Base-by-base conservation (phyloP, 768 basidiomycete genomes). In the Hypsizygus marmoreus region DNA sequence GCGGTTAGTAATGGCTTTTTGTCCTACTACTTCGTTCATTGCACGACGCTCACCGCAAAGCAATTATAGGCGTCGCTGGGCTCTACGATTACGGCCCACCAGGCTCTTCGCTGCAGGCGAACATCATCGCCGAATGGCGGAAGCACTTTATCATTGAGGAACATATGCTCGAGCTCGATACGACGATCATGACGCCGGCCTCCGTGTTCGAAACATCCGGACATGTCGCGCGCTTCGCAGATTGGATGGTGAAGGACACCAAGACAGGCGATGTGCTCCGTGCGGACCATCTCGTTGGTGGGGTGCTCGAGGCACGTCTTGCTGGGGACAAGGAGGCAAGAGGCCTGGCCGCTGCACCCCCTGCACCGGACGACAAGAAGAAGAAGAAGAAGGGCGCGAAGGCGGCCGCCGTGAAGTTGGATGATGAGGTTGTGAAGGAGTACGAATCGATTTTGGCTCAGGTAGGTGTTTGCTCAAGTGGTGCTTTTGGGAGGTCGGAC, bases 141-240 rank as follows among this genome's bases (percentile, higher is more conserved):
- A 88, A 88, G 63, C 97, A 98, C 71, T 98, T 98, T 62, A 98
- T 99, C 74, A 78, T 98, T 61, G 91, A 98, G 59, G 95, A 99
- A 60, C 82, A 90, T 70, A 99, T 98, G 97, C 84, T 95, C 57
- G 95, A 98, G 68, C 82, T 98, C 54, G 95, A 98, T 61, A 97
- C 95, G 19, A 97, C 97, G 29, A 86, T 97, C 70, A 97, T 98
- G 86, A 98, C 95, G 0, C 88, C 95, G 12, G 81, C 90, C 2
- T 74, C 93, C 10, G 95, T 98, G 8, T 95, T 98, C 62, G 95
- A 97, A 67, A 85, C 95, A 0, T 97, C 94, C 25, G 95, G 97
- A 22, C 97, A 98, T 70, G 95, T 98, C 50, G 95, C 94, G 32
- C 83, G 95, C 54, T 99, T 98, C 62, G 91, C 95, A 4, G 97